phyloP scores from a whole-genome alignment of 352 stramenopile genomes.

The Pythium volutum region DNA sequence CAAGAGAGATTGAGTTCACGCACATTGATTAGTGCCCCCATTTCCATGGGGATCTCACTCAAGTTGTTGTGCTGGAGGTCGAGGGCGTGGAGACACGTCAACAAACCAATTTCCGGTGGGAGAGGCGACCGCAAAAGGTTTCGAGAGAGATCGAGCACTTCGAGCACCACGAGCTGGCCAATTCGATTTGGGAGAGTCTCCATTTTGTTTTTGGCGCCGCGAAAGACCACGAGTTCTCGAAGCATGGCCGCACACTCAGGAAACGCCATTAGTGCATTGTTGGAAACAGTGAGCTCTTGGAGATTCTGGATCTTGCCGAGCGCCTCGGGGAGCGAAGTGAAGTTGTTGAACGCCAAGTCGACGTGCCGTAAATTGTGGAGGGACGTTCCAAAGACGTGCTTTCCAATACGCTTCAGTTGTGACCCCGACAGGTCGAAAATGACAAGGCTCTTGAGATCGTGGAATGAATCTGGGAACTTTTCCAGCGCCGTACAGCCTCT shows the following conservation, averaged over 20 bases:
- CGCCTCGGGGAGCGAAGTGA: conserved; percentile 33
- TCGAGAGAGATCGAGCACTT: conserved; percentile 48
- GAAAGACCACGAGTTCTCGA: conserved; percentile 23
- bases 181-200: conserved; percentile 29
- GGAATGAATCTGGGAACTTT: conserved; percentile 39
- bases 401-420: conserved; percentile 48
- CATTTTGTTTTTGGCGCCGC: conserved; percentile 20
- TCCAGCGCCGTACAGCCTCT: conserved; percentile 40
- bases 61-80: conserved; percentile 44
- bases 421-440: conserved; percentile 44
- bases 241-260: conserved; percentile 8
- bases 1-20: conserved; percentile 51
- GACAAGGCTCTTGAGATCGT: conserved; percentile 35
- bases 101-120: conserved; percentile 42
- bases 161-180: conserved; percentile 36
- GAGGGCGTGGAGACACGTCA: conserved; percentile 32
- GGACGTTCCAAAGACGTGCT: conserved; percentile 38
- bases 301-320: conserved; percentile 7
- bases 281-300: conserved; percentile 18
- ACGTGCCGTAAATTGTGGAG: conserved; percentile 35
- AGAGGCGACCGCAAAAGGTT: conserved; percentile 41
- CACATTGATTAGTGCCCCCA: conserved; percentile 50
- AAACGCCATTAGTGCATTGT: conserved; percentile 19
- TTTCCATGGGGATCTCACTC: conserved; percentile 40
- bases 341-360: conserved; percentile 43